Percentiles rank a stretch among this genome's conserved stretches.
Evolutionary conservation across 768 basidiomycete species (phyloP).

Genomic region (Clitopilus hobsonii): DNA sequence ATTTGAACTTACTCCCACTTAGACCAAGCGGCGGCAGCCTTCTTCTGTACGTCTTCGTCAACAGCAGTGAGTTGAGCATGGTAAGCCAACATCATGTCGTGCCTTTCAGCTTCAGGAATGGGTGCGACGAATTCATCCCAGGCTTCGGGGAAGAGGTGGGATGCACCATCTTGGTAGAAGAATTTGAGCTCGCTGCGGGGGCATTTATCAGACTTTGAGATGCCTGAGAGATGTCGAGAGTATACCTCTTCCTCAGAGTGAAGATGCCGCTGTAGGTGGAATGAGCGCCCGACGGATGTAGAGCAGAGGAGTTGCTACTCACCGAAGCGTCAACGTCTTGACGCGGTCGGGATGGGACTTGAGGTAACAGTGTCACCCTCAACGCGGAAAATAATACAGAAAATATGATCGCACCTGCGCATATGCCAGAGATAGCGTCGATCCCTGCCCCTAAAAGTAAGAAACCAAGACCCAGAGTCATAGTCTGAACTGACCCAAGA

Average conservation of each 20-base stretch:
- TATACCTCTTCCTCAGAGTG: constrained; percentile 71
- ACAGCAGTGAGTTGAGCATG: constrained; percentile 70
- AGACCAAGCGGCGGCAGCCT: constrained; percentile 81
- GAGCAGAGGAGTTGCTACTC: constrained; percentile 7
- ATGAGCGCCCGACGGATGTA: background rate
- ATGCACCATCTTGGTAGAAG: constrained; percentile 88
- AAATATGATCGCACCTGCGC: constrained; percentile 56
- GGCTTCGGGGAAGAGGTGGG: constrained; percentile 82
- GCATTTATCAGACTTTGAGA: background rate
- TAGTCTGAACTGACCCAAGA: constrained; percentile 62
- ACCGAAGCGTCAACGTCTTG: constrained; percentile 75
- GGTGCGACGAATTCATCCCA: constrained; percentile 51
- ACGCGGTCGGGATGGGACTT: constrained; percentile 81
- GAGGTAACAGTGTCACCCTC: too few relatives aligned
- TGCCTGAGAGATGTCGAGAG: background rate
- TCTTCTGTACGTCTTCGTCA: constrained; percentile 59
- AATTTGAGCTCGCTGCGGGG: constrained; percentile 70
- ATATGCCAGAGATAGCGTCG: constrained; percentile 82
- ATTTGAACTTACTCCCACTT: constrained; percentile 76
- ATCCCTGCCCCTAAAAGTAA: constrained; percentile 46
- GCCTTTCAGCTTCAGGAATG: constrained; percentile 77
- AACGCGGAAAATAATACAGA: too few relatives aligned
- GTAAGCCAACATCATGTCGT: constrained; percentile 81
- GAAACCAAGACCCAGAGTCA: background rate
- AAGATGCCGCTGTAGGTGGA: constrained; percentile 70